Conservation (phyloP, 768 basidiomycete species). For the Boletellus ananas region DNA sequence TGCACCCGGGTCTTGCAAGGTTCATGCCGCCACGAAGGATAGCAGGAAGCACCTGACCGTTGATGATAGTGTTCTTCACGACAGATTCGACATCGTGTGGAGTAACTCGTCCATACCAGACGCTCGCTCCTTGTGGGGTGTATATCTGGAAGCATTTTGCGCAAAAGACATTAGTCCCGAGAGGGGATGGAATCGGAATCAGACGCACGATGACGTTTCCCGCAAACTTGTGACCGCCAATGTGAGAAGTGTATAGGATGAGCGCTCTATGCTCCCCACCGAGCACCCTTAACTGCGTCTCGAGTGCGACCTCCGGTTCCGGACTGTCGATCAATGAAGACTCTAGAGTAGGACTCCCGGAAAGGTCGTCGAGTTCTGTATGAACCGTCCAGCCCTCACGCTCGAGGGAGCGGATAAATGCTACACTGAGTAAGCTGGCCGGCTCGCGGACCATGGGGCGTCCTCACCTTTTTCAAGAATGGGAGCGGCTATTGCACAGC, state of each 20-base stretch:
- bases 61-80: conserved; percentile 82
- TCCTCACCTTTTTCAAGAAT: conserved; percentile 69
- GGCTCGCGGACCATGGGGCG: conserved; percentile 11
- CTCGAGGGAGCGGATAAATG: conserved; percentile 60
- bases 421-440: conserved; percentile 32
- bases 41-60: conserved; percentile 78
- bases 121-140: conserved; percentile 76
- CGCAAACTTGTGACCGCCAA: conserved; percentile 91
- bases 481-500: conserved; percentile 84
- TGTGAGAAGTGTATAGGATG: conserved; percentile 83
- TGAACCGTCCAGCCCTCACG: conserved; percentile 71
- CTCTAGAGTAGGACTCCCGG: conserved; percentile 30
- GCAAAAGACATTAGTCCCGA: background rate
- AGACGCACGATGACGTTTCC: conserved; percentile 83
- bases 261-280: conserved; percentile 63
- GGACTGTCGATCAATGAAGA: conserved; percentile 6
- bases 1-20: conserved; percentile 64
- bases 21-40: conserved; percentile 86
- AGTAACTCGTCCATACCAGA: conserved; percentile 94
- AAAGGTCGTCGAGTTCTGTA: conserved; percentile 64
- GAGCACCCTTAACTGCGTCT: conserved; percentile 44
- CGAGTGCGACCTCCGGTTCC: conserved; percentile 54
- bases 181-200: background rate
- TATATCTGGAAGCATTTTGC: conserved; percentile 65
- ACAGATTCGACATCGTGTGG: conserved; percentile 85